Base-by-base conservation (phyloP, 2,329 filamentous ascomycete genomes). In the Stachybotrys chartarum region DNA sequence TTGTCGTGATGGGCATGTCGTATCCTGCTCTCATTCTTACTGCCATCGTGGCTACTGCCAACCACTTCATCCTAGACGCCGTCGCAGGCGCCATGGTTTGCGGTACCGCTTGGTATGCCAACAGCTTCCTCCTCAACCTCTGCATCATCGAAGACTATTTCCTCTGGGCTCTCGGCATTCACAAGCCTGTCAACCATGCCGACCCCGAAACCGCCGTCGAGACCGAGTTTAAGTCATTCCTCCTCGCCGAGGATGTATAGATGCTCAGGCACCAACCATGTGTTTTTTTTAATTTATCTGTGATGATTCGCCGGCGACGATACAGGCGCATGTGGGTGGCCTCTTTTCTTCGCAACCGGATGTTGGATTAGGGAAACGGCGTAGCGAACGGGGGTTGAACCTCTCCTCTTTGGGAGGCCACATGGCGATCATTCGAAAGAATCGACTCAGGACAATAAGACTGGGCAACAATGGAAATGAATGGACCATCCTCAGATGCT, bases 11-110 rank as follows among this genome's bases (percentile, higher is more conserved):
- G 17, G 87, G 86, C 47, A 75, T 86, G 63, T 68, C 79, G 4
- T 90, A 90, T 63, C 86, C 87, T 1, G 66, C 79, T 6, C 74
- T 80, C 30, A 90, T 90, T 58, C 70, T 89, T 6, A 75, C 81
- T 8, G 86, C 85, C 30, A 89, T 90, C 60, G 77, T 89, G 30
- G 82, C 86, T 3, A 89, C 86, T 0, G 86, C 86, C 50, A 90
- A 90, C 66, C 86, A 90, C 68, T 87, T 88, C 66, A 78, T 89
- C 51, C 78, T 90, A 7, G 87, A 90, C 65, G 86, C 87, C 0
- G 79, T 88, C 1, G 87, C 85, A 0, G 87, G 86, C 14, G 82
- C 84, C 6, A 64, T 80, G 35, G 84, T 90, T 3, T 89, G 86
- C 61, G 75, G 73, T 3, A 59, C 88, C 6, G 85, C 84, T 1